Evolutionary conservation across 768 basidiomycete genomes (phyloP).

Genomic region (Boletus subparvulus): DNA sequence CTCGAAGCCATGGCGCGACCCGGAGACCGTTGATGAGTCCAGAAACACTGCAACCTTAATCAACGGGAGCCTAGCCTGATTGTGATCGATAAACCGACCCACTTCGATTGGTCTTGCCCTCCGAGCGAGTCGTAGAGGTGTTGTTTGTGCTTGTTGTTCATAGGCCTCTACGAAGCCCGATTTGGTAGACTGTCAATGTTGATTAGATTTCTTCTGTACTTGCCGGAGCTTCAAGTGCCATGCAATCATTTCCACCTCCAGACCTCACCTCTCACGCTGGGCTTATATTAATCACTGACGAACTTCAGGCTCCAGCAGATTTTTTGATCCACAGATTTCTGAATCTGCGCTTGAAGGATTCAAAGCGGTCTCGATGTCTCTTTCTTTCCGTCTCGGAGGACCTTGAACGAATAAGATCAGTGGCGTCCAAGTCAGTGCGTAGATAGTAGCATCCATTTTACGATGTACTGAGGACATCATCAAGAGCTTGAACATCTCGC

Average conservation of each 20-base stretch:
- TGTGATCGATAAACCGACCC: neutral
- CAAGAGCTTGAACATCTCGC: constrained; percentile 36
- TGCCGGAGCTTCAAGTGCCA: neutral
- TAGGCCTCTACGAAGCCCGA: constrained; percentile 16
- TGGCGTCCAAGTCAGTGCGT: constrained; percentile 64
- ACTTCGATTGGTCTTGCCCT: too few species aligned
- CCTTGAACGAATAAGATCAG: constrained; percentile 58
- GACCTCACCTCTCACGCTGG: constrained; percentile 51
- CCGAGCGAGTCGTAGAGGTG: neutral
- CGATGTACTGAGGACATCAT: constrained; percentile 3
- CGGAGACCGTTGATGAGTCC: neutral
- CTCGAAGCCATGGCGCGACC: constrained; percentile 18
- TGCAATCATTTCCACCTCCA: constrained; percentile 52
- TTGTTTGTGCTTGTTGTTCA: constrained; percentile 21
- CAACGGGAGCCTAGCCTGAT: neutral
- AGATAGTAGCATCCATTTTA: neutral
- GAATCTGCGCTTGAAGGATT: constrained; percentile 49
- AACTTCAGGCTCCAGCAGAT: constrained; percentile 68
- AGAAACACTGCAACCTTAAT: neutral
- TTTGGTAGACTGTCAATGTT: constrained; percentile 13
- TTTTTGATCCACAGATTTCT: constrained; percentile 65
- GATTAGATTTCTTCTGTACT: constrained; percentile 3
- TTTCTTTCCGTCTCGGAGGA: constrained; percentile 60
- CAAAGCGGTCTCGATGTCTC: constrained; percentile 38
- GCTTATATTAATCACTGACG: constrained; percentile 65